A percentile compares a stretch with the other conserved stretches of the same genome.
These are phyloP conservation scores for Penicillium dipodomyicola DNA, from an alignment of 495 filamentous ascomycete genomes.

Conservation along the genomic window DNA sequence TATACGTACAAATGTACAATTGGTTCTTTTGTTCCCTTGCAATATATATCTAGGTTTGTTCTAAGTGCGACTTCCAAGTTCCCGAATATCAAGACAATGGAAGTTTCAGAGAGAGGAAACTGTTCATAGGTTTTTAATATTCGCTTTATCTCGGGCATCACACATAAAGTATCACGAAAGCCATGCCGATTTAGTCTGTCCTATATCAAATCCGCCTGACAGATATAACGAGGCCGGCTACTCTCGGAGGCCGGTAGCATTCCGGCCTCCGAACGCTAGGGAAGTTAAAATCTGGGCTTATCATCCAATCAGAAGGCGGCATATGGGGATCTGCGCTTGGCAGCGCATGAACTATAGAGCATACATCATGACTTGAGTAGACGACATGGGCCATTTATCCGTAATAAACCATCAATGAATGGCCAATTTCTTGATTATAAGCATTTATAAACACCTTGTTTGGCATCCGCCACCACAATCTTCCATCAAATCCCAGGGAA, in stretches of 20 bases:
- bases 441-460: background rate
- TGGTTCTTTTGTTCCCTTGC: background rate
- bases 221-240: constrained; percentile 32
- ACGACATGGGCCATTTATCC: background rate
- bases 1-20: background rate
- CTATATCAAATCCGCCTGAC: constrained; percentile 4
- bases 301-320: constrained; percentile 23
- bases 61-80: background rate
- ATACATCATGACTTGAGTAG: constrained; percentile 17
- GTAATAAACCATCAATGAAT: background rate
- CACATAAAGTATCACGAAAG: background rate
- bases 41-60: background rate
- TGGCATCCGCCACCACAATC: background rate
- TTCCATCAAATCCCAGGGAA: background rate
- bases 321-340: constrained; percentile 24
- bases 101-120: background rate
- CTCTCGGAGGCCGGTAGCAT: constrained; percentile 46
- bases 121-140: background rate
- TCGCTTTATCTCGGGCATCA: background rate
- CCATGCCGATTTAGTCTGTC: background rate
- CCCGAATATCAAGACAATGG: background rate
- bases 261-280: constrained; percentile 43
- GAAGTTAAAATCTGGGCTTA: constrained; percentile 29
- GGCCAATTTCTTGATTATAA: constrained; percentile 3
- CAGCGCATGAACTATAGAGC: constrained; percentile 27